phyloP scores from a whole-genome alignment of 2,329 filamentous ascomycete genomes.

The Aspergillus carbonarius region DNA sequence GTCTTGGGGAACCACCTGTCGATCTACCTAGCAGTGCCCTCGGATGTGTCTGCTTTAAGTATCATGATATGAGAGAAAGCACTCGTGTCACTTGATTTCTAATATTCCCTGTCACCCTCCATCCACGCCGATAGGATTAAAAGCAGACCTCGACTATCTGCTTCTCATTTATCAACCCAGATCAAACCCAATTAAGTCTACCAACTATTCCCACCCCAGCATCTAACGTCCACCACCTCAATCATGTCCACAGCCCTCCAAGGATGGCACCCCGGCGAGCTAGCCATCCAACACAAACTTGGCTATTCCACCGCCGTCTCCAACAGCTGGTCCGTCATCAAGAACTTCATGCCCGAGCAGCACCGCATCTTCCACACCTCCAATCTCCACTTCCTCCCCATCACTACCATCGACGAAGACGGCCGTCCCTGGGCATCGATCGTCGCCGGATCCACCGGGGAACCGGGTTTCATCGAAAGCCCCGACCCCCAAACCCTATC shows the following conservation, averaged over 20 bases:
- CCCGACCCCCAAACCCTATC: not conserved
- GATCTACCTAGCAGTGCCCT: too few species aligned
- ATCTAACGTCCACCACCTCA: too few species aligned
- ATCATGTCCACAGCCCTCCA: not conserved
- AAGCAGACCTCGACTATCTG: too few species aligned
- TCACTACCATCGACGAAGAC: not conserved
- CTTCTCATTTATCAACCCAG: too few species aligned
- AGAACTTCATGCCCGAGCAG: slow-evolving; percentile 1
- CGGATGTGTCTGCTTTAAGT: too few species aligned
- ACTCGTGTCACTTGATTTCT: too few species aligned
- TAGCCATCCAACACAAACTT: not conserved
- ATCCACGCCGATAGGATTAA: too few species aligned
- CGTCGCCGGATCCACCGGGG: not conserved
- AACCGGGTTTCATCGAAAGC: not conserved
- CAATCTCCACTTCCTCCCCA: not conserved
- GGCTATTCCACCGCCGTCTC: not conserved
- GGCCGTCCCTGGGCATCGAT: slow-evolving; percentile 4
- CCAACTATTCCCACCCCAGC: too few species aligned
- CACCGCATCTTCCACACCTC: slow-evolving; percentile 8
- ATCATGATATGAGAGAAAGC: too few species aligned
- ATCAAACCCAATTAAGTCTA: too few species aligned
- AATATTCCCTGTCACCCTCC: too few species aligned
- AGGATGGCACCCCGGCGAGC: slow-evolving; percentile 8
- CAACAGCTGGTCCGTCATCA: not conserved
- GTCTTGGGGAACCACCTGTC: too few species aligned